These are phyloP conservation scores for Apiospora hydei DNA, from an alignment of 2,329 filamentous ascomycete genomes.

Conservation along the genomic window DNA sequence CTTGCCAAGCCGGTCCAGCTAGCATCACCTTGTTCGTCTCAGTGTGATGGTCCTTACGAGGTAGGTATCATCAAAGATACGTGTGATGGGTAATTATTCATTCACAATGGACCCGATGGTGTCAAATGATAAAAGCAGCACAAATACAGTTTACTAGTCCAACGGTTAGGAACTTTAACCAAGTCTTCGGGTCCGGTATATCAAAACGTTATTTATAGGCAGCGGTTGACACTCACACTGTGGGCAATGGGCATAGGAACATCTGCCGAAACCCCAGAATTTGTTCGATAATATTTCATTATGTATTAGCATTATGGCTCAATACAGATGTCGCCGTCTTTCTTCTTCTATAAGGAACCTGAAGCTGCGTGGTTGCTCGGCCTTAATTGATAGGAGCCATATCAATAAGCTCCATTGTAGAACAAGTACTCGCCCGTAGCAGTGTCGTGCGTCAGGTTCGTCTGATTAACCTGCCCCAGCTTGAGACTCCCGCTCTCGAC, in stretches of 20 bases:
- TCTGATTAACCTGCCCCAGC: conserved; percentile 39
- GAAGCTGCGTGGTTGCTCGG: no score
- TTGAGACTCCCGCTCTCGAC: conserved; percentile 57
- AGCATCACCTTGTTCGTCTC: neutral
- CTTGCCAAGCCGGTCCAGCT: neutral
- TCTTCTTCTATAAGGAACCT: neutral
- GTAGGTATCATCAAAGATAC: neutral
- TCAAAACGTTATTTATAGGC: neutral
- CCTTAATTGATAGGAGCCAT: neutral
- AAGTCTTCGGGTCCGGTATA: conserved; percentile 3
- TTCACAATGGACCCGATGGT: neutral
- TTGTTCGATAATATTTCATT: neutral
- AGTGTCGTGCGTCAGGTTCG: conserved; percentile 66
- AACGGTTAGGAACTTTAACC: neutral
- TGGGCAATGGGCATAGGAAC: neutral
- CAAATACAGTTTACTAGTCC: neutral
- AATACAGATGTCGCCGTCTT: neutral
- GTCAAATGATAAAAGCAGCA: neutral
- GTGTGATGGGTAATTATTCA: neutral
- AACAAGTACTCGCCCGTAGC: conserved; percentile 42
- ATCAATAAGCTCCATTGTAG: conserved; percentile 29
- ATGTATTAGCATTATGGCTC: neutral
- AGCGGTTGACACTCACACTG: neutral
- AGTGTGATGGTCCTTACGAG: no score
- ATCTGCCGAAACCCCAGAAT: neutral